Base-by-base conservation (phyloP, 306 rosid genomes). In the Prunus salicina region DNA sequence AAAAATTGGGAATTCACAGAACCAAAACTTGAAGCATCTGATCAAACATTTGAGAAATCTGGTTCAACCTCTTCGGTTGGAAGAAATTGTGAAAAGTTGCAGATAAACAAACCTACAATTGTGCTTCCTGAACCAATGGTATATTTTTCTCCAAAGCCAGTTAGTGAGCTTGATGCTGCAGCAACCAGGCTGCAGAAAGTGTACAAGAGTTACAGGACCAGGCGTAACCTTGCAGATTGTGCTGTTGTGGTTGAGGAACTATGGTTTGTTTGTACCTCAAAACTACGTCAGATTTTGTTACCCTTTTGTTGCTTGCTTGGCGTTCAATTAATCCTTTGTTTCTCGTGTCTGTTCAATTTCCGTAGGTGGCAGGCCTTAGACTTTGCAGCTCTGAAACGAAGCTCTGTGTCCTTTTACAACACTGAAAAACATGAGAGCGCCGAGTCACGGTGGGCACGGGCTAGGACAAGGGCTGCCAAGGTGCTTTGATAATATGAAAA, bases 361-460 rank as follows among this genome's bases (percentile, higher is more conserved):
- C 72, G 34, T 41, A 87, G 91, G 91, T 87, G 91, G 91, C 81
- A 83, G 74, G 84, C 87, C 15, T 79, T 87, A 32, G 91, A 87
- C 41, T 81, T 69, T 70, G 91, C 84, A 12, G 74, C 77, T 80
- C 80, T 87, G 52, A 83, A 84, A 57, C 72, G 73, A 53, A 87
- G 80, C 64, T 82, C 89, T 8, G 87, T 85, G n/a, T 85, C 89
- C 8, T 87, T 85, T 72, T 85, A 85, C 52, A 25, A 85, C 46
- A 28, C 57, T 25, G 84, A 80, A 78, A 87, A 87, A 75, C 82
- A 82, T 1, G 87, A 87, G 73, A 85, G 84, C 2, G 89, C 87
- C 1, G 27, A 77, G 2, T 83, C 87, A 8, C 75, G 75, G 41
- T 85, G 91, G 91, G 45, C 83, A 5, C 72, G 91, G 10, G 87